phyloP scores from a whole-genome alignment of 495 filamentous ascomycete genomes.

The Halenospora varia region DNA sequence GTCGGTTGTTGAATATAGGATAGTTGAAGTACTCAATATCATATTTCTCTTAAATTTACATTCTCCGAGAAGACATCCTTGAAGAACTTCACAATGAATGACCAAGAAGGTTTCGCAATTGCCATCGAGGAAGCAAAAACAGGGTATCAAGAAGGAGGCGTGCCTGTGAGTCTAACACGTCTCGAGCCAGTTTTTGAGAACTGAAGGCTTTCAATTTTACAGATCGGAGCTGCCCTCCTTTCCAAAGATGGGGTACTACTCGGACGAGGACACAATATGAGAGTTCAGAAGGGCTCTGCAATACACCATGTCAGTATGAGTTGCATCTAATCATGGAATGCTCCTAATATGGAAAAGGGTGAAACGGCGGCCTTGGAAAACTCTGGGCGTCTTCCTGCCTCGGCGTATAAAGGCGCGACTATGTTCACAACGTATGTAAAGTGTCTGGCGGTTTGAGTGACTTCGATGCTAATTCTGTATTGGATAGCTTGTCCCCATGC shows the following conservation, averaged over 20 bases:
- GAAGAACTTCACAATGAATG: constrained; percentile 49
- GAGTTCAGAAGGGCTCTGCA: constrained; percentile 70
- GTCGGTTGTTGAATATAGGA: no score
- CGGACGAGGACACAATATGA: constrained; percentile 79
- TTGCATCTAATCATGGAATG: background rate
- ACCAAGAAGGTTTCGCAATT: constrained; percentile 47
- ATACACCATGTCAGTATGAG: constrained; percentile 65
- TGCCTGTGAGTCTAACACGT: constrained; percentile 48
- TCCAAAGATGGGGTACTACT: constrained; percentile 67
- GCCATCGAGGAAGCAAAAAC: constrained; percentile 76
- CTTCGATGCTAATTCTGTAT: background rate
- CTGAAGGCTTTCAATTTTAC: background rate
- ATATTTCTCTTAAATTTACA: no score
- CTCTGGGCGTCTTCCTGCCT: constrained; percentile 69
- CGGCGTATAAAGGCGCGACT: constrained; percentile 66
- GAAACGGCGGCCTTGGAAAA: constrained; percentile 79
- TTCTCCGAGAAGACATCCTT: no score
- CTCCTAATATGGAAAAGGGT: constrained; percentile 44
- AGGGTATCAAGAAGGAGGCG: constrained; percentile 68
- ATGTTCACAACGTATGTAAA: constrained; percentile 68
- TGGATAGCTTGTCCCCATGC: constrained; percentile 62
- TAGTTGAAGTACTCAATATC: no score
- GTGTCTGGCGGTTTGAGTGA: background rate
- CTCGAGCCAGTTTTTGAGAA: background rate
- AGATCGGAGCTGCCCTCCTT: constrained; percentile 74